Conservation (phyloP, 371 early-diverging fungal genomes). For the Apophysomyces variabilis region DNA sequence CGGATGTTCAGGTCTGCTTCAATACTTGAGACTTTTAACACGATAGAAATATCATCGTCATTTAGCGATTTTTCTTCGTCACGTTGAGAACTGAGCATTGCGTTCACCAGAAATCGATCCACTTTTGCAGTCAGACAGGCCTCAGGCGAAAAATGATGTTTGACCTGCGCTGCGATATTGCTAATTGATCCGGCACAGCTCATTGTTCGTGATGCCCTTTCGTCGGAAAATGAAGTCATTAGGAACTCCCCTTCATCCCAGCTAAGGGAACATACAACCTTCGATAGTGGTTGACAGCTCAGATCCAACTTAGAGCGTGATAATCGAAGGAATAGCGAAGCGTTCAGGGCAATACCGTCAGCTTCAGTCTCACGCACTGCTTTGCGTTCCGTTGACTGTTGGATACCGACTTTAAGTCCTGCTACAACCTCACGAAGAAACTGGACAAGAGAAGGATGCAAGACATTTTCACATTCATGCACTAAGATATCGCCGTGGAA, state of each 20-base stretch:
- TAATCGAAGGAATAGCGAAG: conserved; percentile 58
- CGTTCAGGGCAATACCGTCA: conserved; percentile 34
- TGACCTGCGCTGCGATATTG: conserved; percentile 66
- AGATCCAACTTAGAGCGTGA: conserved; percentile 74
- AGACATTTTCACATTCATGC: conserved; percentile 75
- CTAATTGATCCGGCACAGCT: conserved; percentile 67
- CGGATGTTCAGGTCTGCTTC: conserved; percentile 70
- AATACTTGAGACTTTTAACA: conserved; percentile 65
- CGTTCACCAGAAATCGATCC: conserved; percentile 63
- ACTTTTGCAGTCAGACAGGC: conserved; percentile 72
- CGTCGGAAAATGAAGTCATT: conserved; percentile 53
- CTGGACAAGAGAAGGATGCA: conserved; percentile 78
- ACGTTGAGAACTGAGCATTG: conserved; percentile 57
- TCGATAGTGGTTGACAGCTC: conserved; percentile 79
- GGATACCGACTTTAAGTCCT: conserved; percentile 70
- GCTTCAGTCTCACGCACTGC: conserved; percentile 23
- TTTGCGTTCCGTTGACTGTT: conserved; percentile 53
- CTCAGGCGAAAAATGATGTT: conserved; percentile 85
- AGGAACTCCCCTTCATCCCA: conserved; percentile 77
- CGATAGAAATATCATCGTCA: conserved; percentile 57
- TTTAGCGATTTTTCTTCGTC: conserved; percentile 17
- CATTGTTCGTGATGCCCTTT: conserved; percentile 47
- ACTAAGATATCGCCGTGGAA: conserved; percentile 74
- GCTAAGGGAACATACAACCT: conserved; percentile 73
- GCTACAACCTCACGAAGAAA: conserved; percentile 73